These are phyloP conservation scores for Xylariaceae sp. DNA, from an alignment of 2,329 filamentous ascomycete genomes.

Conservation along the genomic window DNA sequence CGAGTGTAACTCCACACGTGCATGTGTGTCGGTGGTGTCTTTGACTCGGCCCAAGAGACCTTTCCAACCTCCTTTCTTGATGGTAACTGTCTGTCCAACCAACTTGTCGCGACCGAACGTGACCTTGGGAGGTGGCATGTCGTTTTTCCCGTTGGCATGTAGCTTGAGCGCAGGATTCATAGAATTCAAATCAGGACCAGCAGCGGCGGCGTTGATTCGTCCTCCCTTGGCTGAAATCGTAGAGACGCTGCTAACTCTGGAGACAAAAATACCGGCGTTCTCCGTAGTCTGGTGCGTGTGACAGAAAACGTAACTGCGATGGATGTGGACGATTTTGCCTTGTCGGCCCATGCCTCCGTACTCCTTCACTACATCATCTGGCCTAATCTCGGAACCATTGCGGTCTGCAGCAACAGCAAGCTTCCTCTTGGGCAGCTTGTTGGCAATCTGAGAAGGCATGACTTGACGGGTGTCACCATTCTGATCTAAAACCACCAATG, in stretches of 20 bases:
- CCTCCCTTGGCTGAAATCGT: conserved; percentile 95
- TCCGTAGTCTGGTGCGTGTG: conserved; percentile 81
- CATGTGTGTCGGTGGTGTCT: conserved; percentile 81
- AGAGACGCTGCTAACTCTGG: conserved; percentile 77
- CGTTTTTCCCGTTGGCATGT: conserved; percentile 54
- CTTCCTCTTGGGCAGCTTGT: conserved; percentile 78
- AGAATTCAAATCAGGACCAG: conserved; percentile 73
- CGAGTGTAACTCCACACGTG: conserved; percentile 87
- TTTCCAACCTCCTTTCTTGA: conserved; percentile 85
- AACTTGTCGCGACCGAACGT: conserved; percentile 76
- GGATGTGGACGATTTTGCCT: conserved; percentile 89
- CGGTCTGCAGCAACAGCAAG: conserved; percentile 87
- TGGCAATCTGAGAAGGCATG: conserved; percentile 86
- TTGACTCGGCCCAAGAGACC: conserved; percentile 93
- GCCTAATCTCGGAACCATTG: conserved; percentile 86
- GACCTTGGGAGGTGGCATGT: conserved; percentile 64
- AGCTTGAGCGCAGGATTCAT: conserved; percentile 90
- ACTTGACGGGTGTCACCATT: conserved; percentile 77
- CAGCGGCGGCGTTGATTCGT: conserved; percentile 58
- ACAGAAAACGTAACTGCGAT: conserved; percentile 87
- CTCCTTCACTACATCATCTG: conserved; percentile 91
- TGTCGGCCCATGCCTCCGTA: conserved; percentile 77
- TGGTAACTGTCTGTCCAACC: conserved; percentile 86
- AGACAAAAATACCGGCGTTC: conserved; percentile 86
- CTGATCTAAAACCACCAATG: conserved; percentile 84